Evolutionary conservation across 2,329 filamentous ascomycete species (phyloP).

Genomic region (Cladophialophora exuberans): DNA sequence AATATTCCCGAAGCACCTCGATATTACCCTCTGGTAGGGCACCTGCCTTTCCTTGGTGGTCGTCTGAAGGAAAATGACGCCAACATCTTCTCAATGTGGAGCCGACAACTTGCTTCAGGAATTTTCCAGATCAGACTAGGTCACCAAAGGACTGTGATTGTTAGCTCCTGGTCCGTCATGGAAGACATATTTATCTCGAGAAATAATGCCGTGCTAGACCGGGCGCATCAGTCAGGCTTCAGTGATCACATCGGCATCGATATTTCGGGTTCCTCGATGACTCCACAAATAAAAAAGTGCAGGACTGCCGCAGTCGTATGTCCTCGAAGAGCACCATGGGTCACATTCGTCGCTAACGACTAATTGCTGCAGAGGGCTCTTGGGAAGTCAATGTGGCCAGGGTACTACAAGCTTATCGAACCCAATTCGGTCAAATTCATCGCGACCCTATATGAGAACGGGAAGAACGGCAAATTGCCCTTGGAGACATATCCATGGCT

Average conservation of each 20-base stretch:
- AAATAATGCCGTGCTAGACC: conserved; percentile 6
- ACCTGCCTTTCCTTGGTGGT: conserved; percentile 4
- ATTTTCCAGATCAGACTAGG: conserved; percentile 1
- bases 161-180: neutral
- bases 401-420: conserved; percentile 14
- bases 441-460: neutral
- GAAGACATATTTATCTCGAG: conserved; percentile 6
- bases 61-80: conserved; percentile 2
- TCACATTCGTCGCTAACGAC: too few relatives aligned
- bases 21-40: conserved; percentile 5
- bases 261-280: conserved; percentile 11
- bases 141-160: conserved; percentile 9
- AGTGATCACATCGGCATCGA: conserved; percentile 13
- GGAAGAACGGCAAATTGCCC: neutral
- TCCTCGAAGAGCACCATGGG: too few relatives aligned
- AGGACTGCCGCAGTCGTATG: conserved; percentile 3
- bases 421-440: conserved; percentile 6
- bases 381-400: conserved; percentile 11
- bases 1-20: conserved; percentile 2
- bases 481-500: conserved; percentile 7
- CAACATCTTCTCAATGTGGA: conserved; percentile 7
- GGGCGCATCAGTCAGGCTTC: conserved; percentile 12
- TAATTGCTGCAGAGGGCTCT: conserved; percentile 8
- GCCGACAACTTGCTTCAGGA: neutral
- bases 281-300: conserved; percentile 2